Evolutionary conservation across 805 yeast species (phyloP), one percentile per base, ranked within the genome.

Genomic region (Metschnikowia gelsemii): DNA sequence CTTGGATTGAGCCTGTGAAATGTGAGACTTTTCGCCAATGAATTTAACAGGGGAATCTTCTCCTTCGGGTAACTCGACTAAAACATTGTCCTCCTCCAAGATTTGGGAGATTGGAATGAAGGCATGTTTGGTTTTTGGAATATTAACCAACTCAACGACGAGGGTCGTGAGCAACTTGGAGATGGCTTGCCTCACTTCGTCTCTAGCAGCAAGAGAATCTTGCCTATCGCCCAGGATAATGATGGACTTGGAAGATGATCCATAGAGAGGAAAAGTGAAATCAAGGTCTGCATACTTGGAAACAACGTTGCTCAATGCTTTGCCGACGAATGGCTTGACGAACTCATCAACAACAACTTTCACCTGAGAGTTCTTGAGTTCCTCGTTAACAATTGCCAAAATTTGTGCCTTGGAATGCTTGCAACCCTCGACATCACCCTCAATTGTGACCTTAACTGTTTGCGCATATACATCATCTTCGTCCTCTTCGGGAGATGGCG

Each of bases 361-460:
- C 23, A 76, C 59, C 8, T 75, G 64, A 42, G 82, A 66, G 51
- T 65, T 70, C 56, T 81, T 83, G 40, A 88, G 83, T 55, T 84
- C 82, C 56, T 84, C 86, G 56, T 78, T 75, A 36, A 89, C 95
- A 54, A 89, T 84, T 16, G 76, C 79, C 56, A 78, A 52, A 50
- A 91, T 88, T 58, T 73, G 79, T 25, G 67, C 61, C 57, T 83
- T 83, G 22, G 97, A 96, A 36, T 74, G 73, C 49, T 73, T 76
- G 52, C 86, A 85, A 41, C 96, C 89, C 59, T 86, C 95, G 46
- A 78, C 75, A 58, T 89, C 95, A 66, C 97, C 98, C 46, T 79
- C 84, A 42, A 90, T 69, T 20, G 79, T 66, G 40, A 90, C 82
- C 24, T 71, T 68, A 23, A 84, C 72, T n/a, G 76, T 60, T 35